Percentiles rank a stretch among this genome's conserved stretches.
Conservation (phyloP, 2,329 filamentous ascomycete species). For the Coniochaeta sp. region DNA sequence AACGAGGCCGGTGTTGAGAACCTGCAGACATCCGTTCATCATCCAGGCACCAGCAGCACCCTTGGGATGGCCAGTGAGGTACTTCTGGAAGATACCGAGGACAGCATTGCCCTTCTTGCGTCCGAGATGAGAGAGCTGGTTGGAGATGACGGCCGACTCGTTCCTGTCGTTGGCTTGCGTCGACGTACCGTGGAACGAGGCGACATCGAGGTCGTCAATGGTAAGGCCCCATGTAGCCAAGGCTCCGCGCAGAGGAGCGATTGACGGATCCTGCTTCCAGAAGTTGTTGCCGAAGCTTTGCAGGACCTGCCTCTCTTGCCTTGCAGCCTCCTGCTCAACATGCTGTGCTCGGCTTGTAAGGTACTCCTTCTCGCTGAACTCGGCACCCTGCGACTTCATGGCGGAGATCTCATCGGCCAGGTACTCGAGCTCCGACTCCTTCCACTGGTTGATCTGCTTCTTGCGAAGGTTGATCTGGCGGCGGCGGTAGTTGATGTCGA, state of each 20-base stretch:
- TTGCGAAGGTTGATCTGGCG: slow-evolving; percentile 91
- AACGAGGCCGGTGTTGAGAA: slow-evolving; percentile 87
- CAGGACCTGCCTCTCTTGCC: slow-evolving; percentile 90
- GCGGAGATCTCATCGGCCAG: slow-evolving; percentile 87
- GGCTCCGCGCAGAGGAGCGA: slow-evolving; percentile 91
- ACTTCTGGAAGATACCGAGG: slow-evolving; percentile 98
- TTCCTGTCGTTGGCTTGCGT: slow-evolving; percentile 99
- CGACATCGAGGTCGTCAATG: slow-evolving; percentile 89
- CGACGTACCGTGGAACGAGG: slow-evolving; percentile 97
- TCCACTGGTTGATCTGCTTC: slow-evolving; percentile 93
- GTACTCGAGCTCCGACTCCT: slow-evolving; percentile 89
- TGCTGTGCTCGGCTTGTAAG: slow-evolving; percentile 76
- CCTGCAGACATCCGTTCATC: slow-evolving; percentile 97
- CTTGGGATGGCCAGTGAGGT: slow-evolving; percentile 97
- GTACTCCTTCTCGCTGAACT: slow-evolving; percentile 81
- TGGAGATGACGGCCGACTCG: slow-evolving; percentile 93
- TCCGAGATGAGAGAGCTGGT: slow-evolving; percentile 91
- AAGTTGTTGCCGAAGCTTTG: slow-evolving; percentile 95
- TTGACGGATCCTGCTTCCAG: slow-evolving; percentile 92
- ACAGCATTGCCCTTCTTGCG: slow-evolving; percentile 95
- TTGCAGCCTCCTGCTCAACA: slow-evolving; percentile 78
- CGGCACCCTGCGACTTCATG: slow-evolving; percentile 70
- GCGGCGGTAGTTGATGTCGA: slow-evolving; percentile 96
- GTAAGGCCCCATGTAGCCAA: slow-evolving; percentile 97
- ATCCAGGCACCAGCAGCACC: slow-evolving; percentile 99